Base-by-base conservation (phyloP, 768 basidiomycete species). In the Hemileccinum rubropunctum region DNA sequence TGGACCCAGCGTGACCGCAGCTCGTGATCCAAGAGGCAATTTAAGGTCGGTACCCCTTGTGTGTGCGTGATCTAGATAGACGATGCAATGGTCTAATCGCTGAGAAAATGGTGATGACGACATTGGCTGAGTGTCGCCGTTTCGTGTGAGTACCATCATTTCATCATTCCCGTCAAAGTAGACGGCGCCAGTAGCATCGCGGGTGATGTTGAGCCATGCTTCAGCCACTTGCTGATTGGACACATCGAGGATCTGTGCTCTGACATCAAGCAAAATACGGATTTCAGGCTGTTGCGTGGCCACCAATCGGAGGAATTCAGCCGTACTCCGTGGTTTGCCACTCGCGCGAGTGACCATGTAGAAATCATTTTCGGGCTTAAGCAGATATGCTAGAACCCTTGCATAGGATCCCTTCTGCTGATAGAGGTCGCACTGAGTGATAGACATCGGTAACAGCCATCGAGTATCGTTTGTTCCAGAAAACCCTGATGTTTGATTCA, bases 191-290 rank as follows among this genome's bases (percentile, higher is more conserved):
- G 27, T 27, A 4, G 46, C 42, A 15, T 49, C 43, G 6, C 54
- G 48, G 0, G 11, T 42, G 28, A 57, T 47, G 13, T 42, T 18
- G 3, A 81, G 66, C 81, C 80, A 82, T 6, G 53, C 39, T 15
- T 47, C 23, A 2, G 68, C 75, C 2, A 81, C 43, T 20, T 76
- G 58, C 1, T 46, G 20, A 44, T 79, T 81, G 15, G 63, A 62
- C 36, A 58, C 53, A 36, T 81, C 79, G 3, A 81, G 66, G 47
- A 81, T 74, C 54, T 81, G 80, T 0, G 80, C 78, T 0, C 80
- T 80, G 8, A 81, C 76, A 45, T 82, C 80, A 3, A 81, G 59
- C 20, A 81, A 58, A 13, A 81, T 75, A 32, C 68, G 66, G 13
- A 80, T 64, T 11, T 63, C 54, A 0, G 73, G 72, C 0, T 43